phyloP scores from a whole-genome alignment of 1,139 yeast species.

The Protomyces pachydermus region DNA sequence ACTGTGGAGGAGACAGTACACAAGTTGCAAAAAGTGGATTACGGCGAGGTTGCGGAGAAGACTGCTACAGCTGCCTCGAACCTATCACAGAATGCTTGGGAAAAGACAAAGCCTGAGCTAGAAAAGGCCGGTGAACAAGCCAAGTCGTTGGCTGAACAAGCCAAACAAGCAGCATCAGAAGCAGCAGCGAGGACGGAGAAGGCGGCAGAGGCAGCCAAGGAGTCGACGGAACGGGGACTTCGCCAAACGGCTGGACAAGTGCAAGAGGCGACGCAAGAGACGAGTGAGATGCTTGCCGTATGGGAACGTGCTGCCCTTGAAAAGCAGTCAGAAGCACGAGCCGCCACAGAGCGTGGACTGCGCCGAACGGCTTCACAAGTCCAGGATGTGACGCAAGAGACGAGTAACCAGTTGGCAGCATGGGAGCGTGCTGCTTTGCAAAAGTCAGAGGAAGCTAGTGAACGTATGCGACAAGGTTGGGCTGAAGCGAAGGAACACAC shows the following conservation, averaged over 20 bases:
- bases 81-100: constrained; percentile 2
- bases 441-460: constrained; percentile 9
- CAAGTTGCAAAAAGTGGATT: constrained; percentile 14
- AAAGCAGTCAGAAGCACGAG: neutral
- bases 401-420: constrained; percentile 4
- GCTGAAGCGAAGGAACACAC: neutral
- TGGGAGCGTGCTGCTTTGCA: neutral
- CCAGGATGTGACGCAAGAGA: constrained; percentile 3
- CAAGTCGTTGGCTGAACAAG: neutral
- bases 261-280: neutral
- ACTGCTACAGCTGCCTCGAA: constrained; percentile 6
- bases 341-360: neutral
- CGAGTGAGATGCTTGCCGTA: neutral
- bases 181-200: constrained; percentile 9
- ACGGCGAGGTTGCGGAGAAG: constrained; percentile 2
- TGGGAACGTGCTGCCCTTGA: constrained; percentile 5
- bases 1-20: constrained; percentile 13
- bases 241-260: neutral
- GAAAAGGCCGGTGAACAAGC: constrained; percentile 5
- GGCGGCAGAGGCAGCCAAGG: constrained; percentile 2
- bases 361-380: neutral
- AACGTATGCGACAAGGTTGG: neutral
- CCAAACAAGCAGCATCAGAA: constrained; percentile 9
- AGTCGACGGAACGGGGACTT: neutral
- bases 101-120: constrained; percentile 8